Base-by-base conservation (phyloP, 805 yeast genomes). In the Cyberlindnera euphorbiae region DNA sequence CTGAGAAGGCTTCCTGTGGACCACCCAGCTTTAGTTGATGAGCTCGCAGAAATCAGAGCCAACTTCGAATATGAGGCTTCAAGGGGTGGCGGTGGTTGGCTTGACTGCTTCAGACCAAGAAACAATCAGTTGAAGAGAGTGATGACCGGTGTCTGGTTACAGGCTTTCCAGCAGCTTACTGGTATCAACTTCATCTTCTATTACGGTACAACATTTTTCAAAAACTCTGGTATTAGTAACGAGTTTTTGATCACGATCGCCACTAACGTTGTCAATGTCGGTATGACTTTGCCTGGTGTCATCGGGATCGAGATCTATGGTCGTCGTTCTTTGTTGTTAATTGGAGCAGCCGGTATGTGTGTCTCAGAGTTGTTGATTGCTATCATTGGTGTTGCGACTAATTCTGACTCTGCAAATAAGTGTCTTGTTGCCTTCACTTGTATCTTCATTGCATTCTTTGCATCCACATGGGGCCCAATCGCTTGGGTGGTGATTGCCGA, bases 381-480 rank as follows among this genome's bases (percentile, higher is more conserved):
- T 17, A 62, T 67, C 27, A 53, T 64, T 29, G 70, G 65, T 26
- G 48, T 53, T 25, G 46, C 47, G 4, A 43, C 62, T 23, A 47
- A 46, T 15, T 44, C 62, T 23, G 50, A 44, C 18, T 50, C 62
- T 11, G 66, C 71, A 8, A 63, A 68, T 35, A 66, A 69, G 55
- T 71, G 66, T 30, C 63, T 72, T 51, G 68, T 76, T 50, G 77
- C 76, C 15, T 70, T 73, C 48, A 59, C 67, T 5, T 75, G 77
- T 57, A 44, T 73, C 43, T 85, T 81, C 56, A 79, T 85, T 47
- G 77, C 80, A 37, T 79, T 79, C 57, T 82, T 82, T 64, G 94
- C 93, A 8, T 70, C 85, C 4, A 74, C 90, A 17, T 85, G 93
- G 90, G 90, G 90, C 57, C 88, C 93, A 26, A 76, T 74, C 42